Evolutionary conservation across 2,329 filamentous ascomycete genomes (phyloP), one percentile per base, ranked within the genome.

Genomic region (Magnaporthales sp.): DNA sequence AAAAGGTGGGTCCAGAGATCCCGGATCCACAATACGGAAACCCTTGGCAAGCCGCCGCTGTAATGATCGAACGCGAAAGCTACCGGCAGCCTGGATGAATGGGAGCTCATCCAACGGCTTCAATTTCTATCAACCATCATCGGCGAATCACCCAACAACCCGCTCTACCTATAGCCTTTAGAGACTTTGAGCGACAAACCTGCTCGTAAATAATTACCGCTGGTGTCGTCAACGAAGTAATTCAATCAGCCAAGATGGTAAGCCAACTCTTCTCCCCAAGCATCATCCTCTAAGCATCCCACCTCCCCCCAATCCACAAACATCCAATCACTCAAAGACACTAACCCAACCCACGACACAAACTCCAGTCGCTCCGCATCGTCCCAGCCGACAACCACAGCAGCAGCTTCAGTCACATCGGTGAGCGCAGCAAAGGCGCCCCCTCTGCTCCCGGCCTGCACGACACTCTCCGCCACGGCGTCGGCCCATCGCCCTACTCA

Each of bases 361-460:
- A 67, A 64, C 68, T 68, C 62, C 78, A 96, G 91, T 90, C 92
- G 75, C 91, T 98, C 85, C 92, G 93, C 81, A 91, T 99, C 80
- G 87, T 92, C 72, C 95, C 95, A 76, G 77, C 87, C 68, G 79
- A 88, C 73, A 75, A 82, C 71, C 86, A 94, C 82, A 79, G 87
- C 73, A 86, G 83, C 72, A 84, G 86, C 75, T 89, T 86, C 80
- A 84, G 83, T 74, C 89, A 91, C 81, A 80, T 83, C 72, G 67
- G 70, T 65, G 73, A 83, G 67, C 78, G 84, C 75, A 85, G 84
- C 70, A 84, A 85, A 72, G 87, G 86, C 67, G 95, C 95, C 4
- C 95, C 95, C 72, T 97, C 94, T 0, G 94, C 93, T 19, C 93
- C 93, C 0, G 94, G 94, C 72, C 84, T 98, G 70, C 93, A 96